Conservation (phyloP, 805 yeast genomes). For the Lipomyces sp. region DNA sequence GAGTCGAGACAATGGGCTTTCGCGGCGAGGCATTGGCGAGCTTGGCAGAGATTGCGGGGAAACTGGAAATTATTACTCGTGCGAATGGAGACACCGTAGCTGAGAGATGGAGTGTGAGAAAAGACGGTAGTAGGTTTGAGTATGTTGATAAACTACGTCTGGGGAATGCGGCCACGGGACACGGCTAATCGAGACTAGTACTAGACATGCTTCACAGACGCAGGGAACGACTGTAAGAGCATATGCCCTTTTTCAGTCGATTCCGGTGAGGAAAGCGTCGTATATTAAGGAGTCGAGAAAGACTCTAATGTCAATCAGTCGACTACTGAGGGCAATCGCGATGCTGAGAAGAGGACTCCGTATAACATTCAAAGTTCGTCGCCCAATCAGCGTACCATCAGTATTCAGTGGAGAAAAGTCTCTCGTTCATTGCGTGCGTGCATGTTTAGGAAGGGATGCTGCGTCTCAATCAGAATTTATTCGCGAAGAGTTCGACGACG, state of each 20-base stretch:
- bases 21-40: conserved; percentile 88
- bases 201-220: conserved; percentile 71
- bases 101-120: conserved; percentile 61
- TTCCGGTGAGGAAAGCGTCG: conserved; percentile 69
- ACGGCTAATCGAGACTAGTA: conserved; percentile 32
- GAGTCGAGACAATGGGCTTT: conserved; percentile 74
- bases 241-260: conserved; percentile 76
- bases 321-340: conserved; percentile 54
- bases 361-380: conserved; percentile 16
- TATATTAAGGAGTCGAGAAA: conserved; percentile 60
- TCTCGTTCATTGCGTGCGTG: conserved; percentile 21
- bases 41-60: conserved; percentile 77
- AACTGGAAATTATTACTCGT: conserved; percentile 67
- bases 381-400: conserved; percentile 14
- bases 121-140: conserved; percentile 51
- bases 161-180: conserved; percentile 46
- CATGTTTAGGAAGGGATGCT: conserved; percentile 21
- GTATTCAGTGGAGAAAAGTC: conserved; percentile 21
- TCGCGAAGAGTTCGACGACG: conserved; percentile 6
- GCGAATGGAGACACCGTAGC: conserved; percentile 62
- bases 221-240: conserved; percentile 75
- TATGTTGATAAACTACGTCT: conserved; percentile 44
- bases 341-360: conserved; percentile 22
- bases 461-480: conserved; percentile 14
- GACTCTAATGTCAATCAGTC: conserved; percentile 67